Evolutionary conservation across 2,329 filamentous ascomycete genomes (phyloP).

Genomic region (Cladosporium sp.): DNA sequence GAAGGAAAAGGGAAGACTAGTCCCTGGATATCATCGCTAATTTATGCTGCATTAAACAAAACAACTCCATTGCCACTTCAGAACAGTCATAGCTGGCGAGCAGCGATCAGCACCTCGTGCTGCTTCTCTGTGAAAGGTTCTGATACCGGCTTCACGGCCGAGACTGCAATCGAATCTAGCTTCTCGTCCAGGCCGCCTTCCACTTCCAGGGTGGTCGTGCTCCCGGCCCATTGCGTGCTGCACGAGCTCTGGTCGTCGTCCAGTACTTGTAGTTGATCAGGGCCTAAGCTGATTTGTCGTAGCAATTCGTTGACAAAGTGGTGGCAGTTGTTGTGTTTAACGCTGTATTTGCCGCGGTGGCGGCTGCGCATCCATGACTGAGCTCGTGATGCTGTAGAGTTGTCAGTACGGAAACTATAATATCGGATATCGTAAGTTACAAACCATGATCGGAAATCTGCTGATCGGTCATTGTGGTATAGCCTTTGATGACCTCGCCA

Average conservation of each 20-base stretch:
- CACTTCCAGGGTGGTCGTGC: neutral
- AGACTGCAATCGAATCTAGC: neutral
- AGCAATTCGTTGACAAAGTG: conserved; percentile 2
- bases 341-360: neutral
- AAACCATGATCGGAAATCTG: neutral
- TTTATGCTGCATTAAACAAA: neutral
- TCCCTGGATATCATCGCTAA: neutral
- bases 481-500: neutral
- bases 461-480: neutral
- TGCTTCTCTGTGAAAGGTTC: neutral
- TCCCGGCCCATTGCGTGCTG: neutral
- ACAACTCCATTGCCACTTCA: neutral
- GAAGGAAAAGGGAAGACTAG: neutral
- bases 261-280: neutral
- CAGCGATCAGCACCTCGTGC: neutral
- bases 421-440: neutral
- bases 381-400: neutral
- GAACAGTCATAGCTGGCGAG: neutral
- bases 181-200: neutral
- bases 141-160: neutral
- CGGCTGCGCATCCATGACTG: neutral
- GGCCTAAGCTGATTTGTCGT: neutral
- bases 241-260: neutral
- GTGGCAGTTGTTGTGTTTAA: neutral
- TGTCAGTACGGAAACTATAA: neutral